Conservation (phyloP, 208 protist species). For the Leishmania aethiopica region DNA sequence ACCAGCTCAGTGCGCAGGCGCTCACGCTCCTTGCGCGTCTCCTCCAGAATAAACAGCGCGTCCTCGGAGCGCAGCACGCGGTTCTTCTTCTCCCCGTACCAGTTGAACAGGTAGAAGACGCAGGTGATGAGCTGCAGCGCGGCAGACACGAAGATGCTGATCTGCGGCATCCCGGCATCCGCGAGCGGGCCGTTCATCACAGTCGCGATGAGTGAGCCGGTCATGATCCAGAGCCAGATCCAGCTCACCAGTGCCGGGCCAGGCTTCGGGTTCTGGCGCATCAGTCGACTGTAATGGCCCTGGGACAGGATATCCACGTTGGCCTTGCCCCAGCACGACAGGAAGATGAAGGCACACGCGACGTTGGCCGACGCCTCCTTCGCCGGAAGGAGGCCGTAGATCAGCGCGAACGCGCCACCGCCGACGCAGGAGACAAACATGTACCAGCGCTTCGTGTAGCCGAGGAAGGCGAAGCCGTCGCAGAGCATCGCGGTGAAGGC, state of each 20-base stretch:
- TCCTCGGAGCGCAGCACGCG: conserved; percentile 48
- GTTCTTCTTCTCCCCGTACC: conserved; percentile 66
- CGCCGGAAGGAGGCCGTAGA: conserved; percentile 50
- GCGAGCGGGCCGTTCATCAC: conserved; percentile 55
- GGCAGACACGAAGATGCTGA: conserved; percentile 62
- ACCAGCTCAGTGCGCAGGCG: conserved; percentile 21
- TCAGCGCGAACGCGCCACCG: conserved; percentile 40
- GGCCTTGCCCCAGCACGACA: conserved; percentile 52
- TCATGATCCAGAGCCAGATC: conserved; percentile 62
- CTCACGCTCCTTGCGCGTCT: conserved; percentile 36
- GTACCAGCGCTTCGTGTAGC: conserved; percentile 84
- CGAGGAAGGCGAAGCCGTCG: conserved; percentile 63
- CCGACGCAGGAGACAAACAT: conserved; percentile 50
- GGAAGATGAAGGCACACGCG: conserved; percentile 51
- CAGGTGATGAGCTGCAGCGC: conserved; percentile 51
- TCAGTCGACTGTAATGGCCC: conserved; percentile 76
- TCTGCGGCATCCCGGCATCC: conserved; percentile 39
- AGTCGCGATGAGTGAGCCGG: conserved; percentile 43
- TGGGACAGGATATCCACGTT: conserved; percentile 78
- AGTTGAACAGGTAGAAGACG: conserved; percentile 69
- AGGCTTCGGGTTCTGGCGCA: conserved; percentile 44
- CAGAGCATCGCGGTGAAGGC: conserved; percentile 60
- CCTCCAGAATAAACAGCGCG: conserved; percentile 30
- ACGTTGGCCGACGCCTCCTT: conserved; percentile 35
- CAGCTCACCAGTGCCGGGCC: conserved; percentile 62